These are phyloP conservation scores for Eucalyptus sp. DNA, from an alignment of 345 rosid species.

Conservation along the genomic window DNA sequence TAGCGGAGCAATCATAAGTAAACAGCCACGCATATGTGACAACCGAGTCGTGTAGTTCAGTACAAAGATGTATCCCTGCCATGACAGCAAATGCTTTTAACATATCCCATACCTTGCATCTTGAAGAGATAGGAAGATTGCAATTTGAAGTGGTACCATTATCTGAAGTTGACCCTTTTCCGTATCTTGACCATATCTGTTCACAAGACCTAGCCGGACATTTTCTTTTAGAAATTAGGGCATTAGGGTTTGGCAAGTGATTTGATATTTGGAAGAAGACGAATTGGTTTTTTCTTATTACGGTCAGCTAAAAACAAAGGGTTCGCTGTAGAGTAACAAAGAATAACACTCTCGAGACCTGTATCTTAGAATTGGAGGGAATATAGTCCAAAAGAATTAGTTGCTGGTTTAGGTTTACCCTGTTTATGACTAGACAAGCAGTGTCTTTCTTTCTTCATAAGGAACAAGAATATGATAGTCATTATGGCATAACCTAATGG, in stretches of 20 bases:
- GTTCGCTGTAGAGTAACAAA: neutral
- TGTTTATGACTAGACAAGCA: neutral
- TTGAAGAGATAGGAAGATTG: neutral
- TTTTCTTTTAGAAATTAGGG: neutral
- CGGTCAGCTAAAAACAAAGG: neutral
- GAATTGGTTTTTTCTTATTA: neutral
- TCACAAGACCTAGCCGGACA: neutral
- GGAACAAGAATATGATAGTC: neutral
- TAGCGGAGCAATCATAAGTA: neutral
- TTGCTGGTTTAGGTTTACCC: neutral
- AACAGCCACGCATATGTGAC: neutral
- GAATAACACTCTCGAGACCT: neutral
- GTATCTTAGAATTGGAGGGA: neutral
- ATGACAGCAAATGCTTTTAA: neutral
- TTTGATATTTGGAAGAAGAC: neutral
- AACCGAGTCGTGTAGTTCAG: neutral
- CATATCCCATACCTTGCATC: neutral
- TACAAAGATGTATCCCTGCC: neutral
- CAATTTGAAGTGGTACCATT: neutral
- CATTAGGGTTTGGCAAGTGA: neutral
- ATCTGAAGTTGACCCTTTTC: neutral
- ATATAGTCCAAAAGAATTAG: neutral
- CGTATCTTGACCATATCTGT: neutral
- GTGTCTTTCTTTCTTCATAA: neutral
- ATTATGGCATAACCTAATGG: neutral